phyloP scores from a whole-genome alignment of 2,329 filamentous ascomycete species.

The Alternaria metachromatica region DNA sequence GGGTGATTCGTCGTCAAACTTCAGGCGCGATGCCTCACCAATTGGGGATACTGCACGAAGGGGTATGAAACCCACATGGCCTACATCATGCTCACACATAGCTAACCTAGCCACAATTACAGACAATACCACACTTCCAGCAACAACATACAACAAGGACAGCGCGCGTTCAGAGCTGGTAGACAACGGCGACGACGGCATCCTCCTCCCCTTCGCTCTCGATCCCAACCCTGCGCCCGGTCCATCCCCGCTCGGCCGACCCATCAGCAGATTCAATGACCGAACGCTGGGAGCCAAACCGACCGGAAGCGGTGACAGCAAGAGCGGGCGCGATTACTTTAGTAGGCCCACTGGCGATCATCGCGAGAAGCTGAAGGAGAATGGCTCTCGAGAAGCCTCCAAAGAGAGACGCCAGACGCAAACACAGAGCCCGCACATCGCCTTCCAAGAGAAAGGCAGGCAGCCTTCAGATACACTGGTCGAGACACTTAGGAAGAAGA shows the following conservation, averaged over 20 bases:
- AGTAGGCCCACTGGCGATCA: constrained; percentile 46
- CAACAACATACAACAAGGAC: constrained; percentile 74
- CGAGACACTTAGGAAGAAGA: constrained; percentile 59
- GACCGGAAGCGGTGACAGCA: constrained; percentile 29
- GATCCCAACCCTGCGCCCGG: constrained; percentile 56
- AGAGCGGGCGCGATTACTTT: constrained; percentile 54
- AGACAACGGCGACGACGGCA: constrained; percentile 64
- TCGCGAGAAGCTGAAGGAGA: constrained; percentile 52
- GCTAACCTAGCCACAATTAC: constrained; percentile 22
- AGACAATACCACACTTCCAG: constrained; percentile 73
- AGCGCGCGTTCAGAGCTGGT: constrained; percentile 74
- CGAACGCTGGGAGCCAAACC: constrained; percentile 26
- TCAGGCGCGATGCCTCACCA: constrained; percentile 49
- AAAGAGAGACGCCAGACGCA: constrained; percentile 47
- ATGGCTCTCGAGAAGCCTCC: constrained; percentile 54
- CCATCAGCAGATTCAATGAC: constrained; percentile 40
- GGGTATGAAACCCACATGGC: constrained; percentile 31
- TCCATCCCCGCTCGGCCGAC: constrained; percentile 47
- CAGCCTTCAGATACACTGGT: constrained; percentile 67
- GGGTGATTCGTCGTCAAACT: constrained; percentile 46
- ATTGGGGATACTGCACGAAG: constrained; percentile 41
- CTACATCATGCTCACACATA: neutral
- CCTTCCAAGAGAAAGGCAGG: constrained; percentile 84
- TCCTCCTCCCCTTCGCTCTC: constrained; percentile 60
- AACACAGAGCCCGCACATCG: constrained; percentile 80